Evolutionary conservation across 495 filamentous ascomycete genomes (phyloP).

Genomic region (Penicillium malachiteum): DNA sequence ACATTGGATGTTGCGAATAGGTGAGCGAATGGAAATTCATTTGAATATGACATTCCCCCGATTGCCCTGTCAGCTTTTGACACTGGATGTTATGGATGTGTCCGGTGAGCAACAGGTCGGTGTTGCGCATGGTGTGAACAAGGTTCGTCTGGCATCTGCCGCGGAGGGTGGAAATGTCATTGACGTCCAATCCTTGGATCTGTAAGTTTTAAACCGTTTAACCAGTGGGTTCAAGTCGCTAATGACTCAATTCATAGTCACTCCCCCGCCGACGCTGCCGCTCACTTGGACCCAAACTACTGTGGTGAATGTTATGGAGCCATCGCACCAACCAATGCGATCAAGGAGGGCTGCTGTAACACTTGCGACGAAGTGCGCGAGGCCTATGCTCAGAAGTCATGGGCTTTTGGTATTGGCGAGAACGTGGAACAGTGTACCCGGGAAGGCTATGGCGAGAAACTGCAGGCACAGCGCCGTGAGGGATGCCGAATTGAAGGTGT

Average conservation of each 20-base stretch:
- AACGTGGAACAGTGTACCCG: constrained; percentile 93
- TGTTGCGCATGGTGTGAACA: constrained; percentile 86
- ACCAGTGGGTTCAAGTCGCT: not conserved
- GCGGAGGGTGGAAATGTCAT: constrained; percentile 78
- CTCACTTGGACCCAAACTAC: constrained; percentile 86
- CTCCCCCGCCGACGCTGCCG: constrained; percentile 62
- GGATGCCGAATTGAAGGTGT: constrained; percentile 94
- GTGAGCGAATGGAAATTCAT: constrained; percentile 97
- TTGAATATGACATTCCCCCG: constrained; percentile 96
- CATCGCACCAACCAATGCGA: constrained; percentile 61
- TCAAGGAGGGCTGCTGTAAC: constrained; percentile 85
- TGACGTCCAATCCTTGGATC: constrained; percentile 67
- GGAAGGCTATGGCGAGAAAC: constrained; percentile 85
- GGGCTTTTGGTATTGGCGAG: constrained; percentile 91
- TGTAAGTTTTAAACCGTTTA: constrained; percentile 51
- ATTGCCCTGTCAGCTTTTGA: constrained; percentile 91
- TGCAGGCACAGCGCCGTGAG: constrained; percentile 83
- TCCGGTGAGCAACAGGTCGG: constrained; percentile 94
- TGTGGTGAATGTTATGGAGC: constrained; percentile 94
- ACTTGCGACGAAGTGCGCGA: constrained; percentile 96
- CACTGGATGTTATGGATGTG: constrained; percentile 98
- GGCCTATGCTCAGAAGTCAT: constrained; percentile 82
- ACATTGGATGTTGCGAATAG: constrained; percentile 40
- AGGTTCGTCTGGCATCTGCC: constrained; percentile 72
- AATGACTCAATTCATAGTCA: constrained; percentile 44